phyloP scores from a whole-genome alignment of 495 filamentous ascomycete species.

The Arthonia radiata region DNA sequence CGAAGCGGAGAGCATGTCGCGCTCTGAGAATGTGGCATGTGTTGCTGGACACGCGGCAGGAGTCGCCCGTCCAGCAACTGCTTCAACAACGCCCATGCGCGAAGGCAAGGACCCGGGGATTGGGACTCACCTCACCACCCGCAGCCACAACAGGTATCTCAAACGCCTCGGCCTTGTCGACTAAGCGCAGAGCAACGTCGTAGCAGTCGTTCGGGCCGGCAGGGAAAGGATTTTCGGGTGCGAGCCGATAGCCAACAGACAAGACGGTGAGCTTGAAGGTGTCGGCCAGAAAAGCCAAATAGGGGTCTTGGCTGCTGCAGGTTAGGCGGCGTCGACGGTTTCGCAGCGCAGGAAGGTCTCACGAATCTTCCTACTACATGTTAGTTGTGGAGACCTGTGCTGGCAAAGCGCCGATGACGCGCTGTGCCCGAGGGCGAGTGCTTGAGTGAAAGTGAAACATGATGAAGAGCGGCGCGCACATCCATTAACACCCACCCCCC shows the following conservation, averaged over 20 bases:
- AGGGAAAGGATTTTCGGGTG: constrained; percentile 32
- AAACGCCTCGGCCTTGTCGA: constrained; percentile 20
- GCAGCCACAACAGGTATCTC: no score
- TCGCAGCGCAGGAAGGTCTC: constrained; percentile 5
- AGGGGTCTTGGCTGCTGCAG: constrained; percentile 13
- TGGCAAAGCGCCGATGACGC: no score
- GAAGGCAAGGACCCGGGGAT: no score
- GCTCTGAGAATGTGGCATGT: no score
- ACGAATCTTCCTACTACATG: constrained; percentile 10
- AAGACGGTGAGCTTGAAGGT: constrained; percentile 18
- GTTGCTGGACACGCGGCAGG: no score
- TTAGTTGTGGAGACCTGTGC: no score
- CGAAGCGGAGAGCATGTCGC: neutral
- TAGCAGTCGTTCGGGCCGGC: constrained; percentile 24
- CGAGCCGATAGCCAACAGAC: constrained; percentile 32
- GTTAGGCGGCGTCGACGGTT: constrained; percentile 1
- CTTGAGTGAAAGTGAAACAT: no score
- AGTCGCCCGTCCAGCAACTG: no score
- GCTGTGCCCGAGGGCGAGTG: no score
- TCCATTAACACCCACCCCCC: constrained; percentile 27
- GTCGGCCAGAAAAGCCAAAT: constrained; percentile 19
- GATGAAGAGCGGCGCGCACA: no score
- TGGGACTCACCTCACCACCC: no score
- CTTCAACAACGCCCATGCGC: no score
- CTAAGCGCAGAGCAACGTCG: constrained; percentile 26